Percentiles rank a stretch among this genome's conserved stretches.
Conservation (phyloP, 495 filamentous ascomycete genomes). For the Daldinia grandis region DNA sequence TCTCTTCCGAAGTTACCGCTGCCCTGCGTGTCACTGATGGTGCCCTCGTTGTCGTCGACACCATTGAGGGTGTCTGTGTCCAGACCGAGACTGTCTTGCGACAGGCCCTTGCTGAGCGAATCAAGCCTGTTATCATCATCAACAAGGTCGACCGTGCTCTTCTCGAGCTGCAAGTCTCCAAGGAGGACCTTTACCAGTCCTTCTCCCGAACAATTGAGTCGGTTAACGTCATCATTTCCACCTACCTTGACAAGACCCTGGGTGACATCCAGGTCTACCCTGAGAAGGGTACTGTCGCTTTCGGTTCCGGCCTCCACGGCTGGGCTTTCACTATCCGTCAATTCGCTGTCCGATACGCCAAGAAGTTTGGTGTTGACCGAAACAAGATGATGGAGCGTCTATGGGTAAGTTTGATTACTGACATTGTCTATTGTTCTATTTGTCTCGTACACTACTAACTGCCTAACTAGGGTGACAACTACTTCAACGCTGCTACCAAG, state of each 20-base stretch:
- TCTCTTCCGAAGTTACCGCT: slow-evolving; percentile 99
- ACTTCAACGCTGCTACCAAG: slow-evolving; percentile 99
- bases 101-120: slow-evolving; percentile 99
- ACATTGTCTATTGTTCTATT: background rate
- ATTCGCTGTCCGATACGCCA: slow-evolving; percentile 95
- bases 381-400: slow-evolving; percentile 99
- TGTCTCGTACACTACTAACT: slow-evolving; percentile 21
- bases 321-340: slow-evolving; percentile 99
- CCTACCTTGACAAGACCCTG: slow-evolving; percentile 95
- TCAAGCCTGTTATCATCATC: slow-evolving; percentile 99
- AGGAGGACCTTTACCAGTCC: slow-evolving; percentile 99
- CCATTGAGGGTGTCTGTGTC: slow-evolving; percentile 98
- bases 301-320: slow-evolving; percentile 99
- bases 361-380: slow-evolving; percentile 99
- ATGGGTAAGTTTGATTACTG: slow-evolving; percentile 71
- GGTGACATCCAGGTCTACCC: slow-evolving; percentile 99
- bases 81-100: slow-evolving; percentile 99
- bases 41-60: slow-evolving; percentile 99
- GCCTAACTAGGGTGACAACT: slow-evolving; percentile 85
- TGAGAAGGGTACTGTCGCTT: slow-evolving; percentile 94
- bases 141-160: slow-evolving; percentile 99
- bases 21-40: slow-evolving; percentile 99
- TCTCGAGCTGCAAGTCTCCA: slow-evolving; percentile 95
- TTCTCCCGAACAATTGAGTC: slow-evolving; percentile 99
- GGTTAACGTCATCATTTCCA: slow-evolving; percentile 99